Base-by-base conservation (phyloP, 495 filamentous ascomycete species). In the Aspergillus funiculosus region DNA sequence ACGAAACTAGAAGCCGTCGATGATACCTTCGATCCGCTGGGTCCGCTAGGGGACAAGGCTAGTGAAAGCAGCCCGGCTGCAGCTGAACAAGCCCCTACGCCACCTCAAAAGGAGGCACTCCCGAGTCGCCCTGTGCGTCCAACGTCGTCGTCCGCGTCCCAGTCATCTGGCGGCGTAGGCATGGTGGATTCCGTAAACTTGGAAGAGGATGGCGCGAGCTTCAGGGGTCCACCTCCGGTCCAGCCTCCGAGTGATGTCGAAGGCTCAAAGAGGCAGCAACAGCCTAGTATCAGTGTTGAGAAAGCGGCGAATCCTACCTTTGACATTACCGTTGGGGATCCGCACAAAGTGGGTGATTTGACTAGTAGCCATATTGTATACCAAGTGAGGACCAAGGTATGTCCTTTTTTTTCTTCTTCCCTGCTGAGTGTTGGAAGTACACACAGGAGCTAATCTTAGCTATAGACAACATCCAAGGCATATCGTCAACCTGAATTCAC, bases 331-430 rank as follows among this genome's bases (percentile, higher is more conserved):
- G 92, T 98, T 9, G 92, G 92, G 31, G 92, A 98, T 71, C 94
- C 94, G 28, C 88, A 95, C 63, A 98, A 97, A 64, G 90, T 98
- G 44, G 94, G 92, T 31, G 92, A 97, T 66, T 67, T 96, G 59
- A 95, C 94, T 9, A 94, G 86, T 58, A 94, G 89, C 50, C 92
- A 98, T 66, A 98, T 92, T 56, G 94, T 95, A 17, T 98, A 98
- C 65, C 86, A 89, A 52, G 91, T 98, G 30, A 74, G 84, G 58
- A 98, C 92, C 24, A 92, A 85, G 83, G 89, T 95, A 79, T 41
- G 39, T 13, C 21, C 13, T 15, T 9, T 8, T 10, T 11, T 21
- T 13, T 28, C 10, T 9, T 22, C 42, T 25, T 29, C 10, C 18
- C 24, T 35, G 14, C 7, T 24, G 1, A 17, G 28, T 17, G 6